phyloP scores from a whole-genome alignment of 2,329 filamentous ascomycete genomes.

The Nannizzia gypsea region DNA sequence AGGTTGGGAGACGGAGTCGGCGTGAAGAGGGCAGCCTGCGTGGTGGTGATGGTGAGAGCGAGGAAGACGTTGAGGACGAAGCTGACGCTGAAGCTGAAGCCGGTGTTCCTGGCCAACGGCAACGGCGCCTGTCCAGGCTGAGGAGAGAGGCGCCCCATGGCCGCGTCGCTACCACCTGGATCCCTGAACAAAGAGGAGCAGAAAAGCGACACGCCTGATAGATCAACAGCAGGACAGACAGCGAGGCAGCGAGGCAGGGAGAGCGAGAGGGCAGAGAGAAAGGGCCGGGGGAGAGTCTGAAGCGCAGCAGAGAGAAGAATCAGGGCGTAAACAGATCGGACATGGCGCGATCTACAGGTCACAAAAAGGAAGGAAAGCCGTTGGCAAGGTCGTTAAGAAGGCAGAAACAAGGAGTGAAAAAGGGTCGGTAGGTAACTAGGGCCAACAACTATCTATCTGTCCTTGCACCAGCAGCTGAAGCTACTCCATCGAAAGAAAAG shows the following conservation, averaged over 20 bases:
- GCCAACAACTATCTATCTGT: background rate
- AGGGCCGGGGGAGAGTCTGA: too few relatives aligned
- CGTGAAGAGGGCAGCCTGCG: conserved; percentile 27
- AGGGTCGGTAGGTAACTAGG: background rate
- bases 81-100: background rate
- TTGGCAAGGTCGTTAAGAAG: conserved; percentile 1
- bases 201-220: too few relatives aligned
- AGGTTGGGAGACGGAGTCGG: conserved; percentile 36
- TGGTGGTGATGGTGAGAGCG: conserved; percentile 10
- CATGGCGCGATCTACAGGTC: background rate
- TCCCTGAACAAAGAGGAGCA: background rate
- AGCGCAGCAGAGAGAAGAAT: background rate
- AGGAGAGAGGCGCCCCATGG: conserved; percentile 18
- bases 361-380: conserved; percentile 2
- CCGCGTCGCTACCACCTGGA: background rate
- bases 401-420: conserved; percentile 17
- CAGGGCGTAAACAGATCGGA: background rate
- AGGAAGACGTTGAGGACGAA: conserved; percentile 1
- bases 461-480: background rate
- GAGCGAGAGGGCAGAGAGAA: too few relatives aligned
- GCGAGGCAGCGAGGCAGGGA: too few relatives aligned
- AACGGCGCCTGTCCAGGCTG: conserved; percentile 16
- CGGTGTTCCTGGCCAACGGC: background rate
- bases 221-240: background rate
- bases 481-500: background rate